A percentile compares a stretch with the other conserved stretches of the same genome.
phyloP scores from a whole-genome alignment of 2,329 filamentous ascomycete species.

The Ophiostoma sp. region DNA sequence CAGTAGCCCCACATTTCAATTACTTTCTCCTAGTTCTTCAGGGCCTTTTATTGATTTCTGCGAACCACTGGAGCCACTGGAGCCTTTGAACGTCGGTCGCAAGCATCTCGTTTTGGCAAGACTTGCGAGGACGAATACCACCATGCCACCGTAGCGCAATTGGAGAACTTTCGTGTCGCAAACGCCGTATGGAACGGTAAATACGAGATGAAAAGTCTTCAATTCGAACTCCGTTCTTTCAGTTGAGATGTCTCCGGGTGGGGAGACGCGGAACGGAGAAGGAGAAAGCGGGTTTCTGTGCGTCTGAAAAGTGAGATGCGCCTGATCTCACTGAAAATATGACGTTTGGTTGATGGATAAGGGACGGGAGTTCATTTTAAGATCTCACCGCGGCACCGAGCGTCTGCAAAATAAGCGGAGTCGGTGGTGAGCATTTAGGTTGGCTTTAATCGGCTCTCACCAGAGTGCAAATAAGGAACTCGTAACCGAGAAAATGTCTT shows the following conservation, averaged over 20 bases:
- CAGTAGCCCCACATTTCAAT: background rate
- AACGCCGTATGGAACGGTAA: background rate
- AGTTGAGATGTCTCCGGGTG: background rate
- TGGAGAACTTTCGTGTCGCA: background rate
- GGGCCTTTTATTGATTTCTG: background rate
- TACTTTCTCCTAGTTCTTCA: background rate
- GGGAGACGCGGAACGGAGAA: background rate
- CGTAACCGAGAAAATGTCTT: too few relatives aligned
- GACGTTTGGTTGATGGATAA: background rate
- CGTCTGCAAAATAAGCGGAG: too few relatives aligned
- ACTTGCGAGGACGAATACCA: background rate
- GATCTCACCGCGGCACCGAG: background rate
- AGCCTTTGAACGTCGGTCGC: background rate
- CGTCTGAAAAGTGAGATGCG: background rate
- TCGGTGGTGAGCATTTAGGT: background rate
- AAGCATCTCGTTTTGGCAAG: background rate
- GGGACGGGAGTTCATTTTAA: background rate
- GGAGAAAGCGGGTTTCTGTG: background rate
- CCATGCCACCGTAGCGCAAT: background rate
- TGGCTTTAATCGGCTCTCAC: too few relatives aligned
- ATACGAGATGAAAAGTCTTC: background rate
- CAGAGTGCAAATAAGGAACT: too few relatives aligned
- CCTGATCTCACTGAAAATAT: background rate
- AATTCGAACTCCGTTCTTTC: too few relatives aligned
- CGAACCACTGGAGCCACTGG: background rate